These are phyloP conservation scores for Vigna trinervia DNA, from an alignment of 306 rosid species.

Conservation along the genomic window DNA sequence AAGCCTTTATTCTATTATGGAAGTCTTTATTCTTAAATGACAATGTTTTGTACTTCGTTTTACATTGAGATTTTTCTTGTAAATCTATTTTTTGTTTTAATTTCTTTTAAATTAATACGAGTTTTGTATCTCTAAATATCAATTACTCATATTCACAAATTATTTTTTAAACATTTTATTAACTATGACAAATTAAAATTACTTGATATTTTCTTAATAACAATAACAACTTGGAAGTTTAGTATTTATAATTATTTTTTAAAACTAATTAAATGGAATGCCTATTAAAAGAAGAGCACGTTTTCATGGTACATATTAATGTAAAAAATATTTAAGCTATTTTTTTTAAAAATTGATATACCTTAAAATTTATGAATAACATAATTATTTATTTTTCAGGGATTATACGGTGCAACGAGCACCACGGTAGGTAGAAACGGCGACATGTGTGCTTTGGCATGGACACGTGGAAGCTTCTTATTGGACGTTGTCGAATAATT, in stretches of 20 bases:
- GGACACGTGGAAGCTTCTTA: constrained; percentile 21
- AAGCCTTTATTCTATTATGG: too few relatives aligned
- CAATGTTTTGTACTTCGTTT: neutral
- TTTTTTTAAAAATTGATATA: neutral
- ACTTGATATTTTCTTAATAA: too few relatives aligned
- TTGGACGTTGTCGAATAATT: constrained; percentile 38
- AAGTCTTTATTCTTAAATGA: too few relatives aligned
- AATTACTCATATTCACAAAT: neutral
- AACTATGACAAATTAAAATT: neutral
- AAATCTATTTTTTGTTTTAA: neutral
- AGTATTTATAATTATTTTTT: too few relatives aligned
- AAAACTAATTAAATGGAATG: too few relatives aligned
- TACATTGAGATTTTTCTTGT: neutral
- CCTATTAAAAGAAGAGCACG: too few relatives aligned
- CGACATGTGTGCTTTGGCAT: constrained; percentile 36
- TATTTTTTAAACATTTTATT: neutral
- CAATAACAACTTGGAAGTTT: neutral
- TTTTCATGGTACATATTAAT: too few relatives aligned
- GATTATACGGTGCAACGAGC: constrained; percentile 2
- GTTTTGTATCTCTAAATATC: neutral
- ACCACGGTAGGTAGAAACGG: neutral
- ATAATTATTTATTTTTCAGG: neutral
- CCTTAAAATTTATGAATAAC: neutral
- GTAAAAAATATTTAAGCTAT: too few relatives aligned
- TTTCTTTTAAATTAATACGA: neutral